phyloP scores from a whole-genome alignment of 805 yeast species.

The Teunomyces funiuensis region DNA sequence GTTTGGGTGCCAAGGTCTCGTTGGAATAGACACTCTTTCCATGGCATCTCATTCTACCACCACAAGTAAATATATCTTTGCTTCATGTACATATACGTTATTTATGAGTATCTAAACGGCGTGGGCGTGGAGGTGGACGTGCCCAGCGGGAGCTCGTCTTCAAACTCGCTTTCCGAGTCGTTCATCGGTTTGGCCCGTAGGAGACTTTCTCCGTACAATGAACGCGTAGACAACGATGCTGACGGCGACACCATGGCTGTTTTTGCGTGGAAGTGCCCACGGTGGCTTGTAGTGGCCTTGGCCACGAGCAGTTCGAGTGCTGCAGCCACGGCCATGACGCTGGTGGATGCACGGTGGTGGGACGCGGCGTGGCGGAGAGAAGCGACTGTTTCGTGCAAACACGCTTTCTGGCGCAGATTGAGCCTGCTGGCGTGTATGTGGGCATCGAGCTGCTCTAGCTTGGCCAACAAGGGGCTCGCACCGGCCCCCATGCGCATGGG shows the following conservation, averaged over 20 bases:
- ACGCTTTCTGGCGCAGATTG: conserved; percentile 13
- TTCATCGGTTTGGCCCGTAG: background rate
- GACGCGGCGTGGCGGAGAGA: background rate
- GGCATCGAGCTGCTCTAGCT: conserved; percentile 4
- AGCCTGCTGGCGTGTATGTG: background rate
- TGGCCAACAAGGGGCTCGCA: background rate
- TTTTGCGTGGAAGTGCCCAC: conserved; percentile 13
- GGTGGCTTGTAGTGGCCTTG: conserved; percentile 1
- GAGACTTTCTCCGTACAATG: conserved; percentile 9
- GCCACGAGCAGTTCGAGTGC: background rate
- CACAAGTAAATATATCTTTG: background rate
- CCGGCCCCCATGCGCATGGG: background rate
- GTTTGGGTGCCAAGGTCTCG: conserved; percentile 87
- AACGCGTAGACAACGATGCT: conserved; percentile 10
- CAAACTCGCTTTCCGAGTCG: conserved; percentile 15
- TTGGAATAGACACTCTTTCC: conserved; percentile 58
- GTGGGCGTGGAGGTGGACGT: background rate
- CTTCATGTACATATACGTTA: background rate
- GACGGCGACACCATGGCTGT: conserved; percentile 14
- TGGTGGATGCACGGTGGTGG: no score
- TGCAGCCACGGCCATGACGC: conserved; percentile 7
- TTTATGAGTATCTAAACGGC: background rate
- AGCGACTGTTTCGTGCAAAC: conserved; percentile 9
- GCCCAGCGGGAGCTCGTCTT: conserved; percentile 9
- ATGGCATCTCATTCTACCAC: background rate